Base-by-base conservation (phyloP, 164 flowering plant species). In the Taxillus chinensis region DNA sequence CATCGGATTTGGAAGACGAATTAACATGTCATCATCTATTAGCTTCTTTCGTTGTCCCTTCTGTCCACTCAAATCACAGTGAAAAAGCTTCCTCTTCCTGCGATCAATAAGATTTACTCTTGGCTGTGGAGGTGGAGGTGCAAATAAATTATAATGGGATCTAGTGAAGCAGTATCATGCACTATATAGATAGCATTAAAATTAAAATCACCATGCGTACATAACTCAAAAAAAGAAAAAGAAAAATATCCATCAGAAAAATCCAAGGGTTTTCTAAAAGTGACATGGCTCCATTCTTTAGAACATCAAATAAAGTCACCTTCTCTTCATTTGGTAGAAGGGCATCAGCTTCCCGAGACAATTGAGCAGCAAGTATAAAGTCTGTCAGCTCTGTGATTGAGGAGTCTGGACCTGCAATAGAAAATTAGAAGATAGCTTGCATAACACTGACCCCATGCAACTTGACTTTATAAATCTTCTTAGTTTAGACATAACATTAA, bases 311-410 rank as follows among this genome's bases (percentile, higher is more conserved):
- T 14, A 39, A 39, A 5, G 6, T 54, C 57, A 83, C 90, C 82
- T 80, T 72, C 0, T 65, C 73, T 62, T 73, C 82, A 60, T 57
- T 61, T 41, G 64, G 65, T 45, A 68, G 45, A 55, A 65, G 71
- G 37, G 69, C 75, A 78, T 84, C 90, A 49, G 74, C 75, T 41
- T 72, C 85, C 75, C 74, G 83, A 17, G 89, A 79, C 76, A 84
- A 68, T 72, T 89, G 96, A 83, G 96, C 95, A 79, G 95, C 98
- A 73, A 55, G 68, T 55, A 93, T 82, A 45, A 83, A 85, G 69
- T 93, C 96, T n/a, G 87, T 71, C 61, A 93, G 67, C 72, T 76
- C 96, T 10, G 55, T 61, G 63, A 88, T 41, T 42, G 95, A 71
- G 46, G 88, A 72, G 39, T 82, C 74, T n/a, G 74, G 73, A 60